phyloP scores from a whole-genome alignment of 768 basidiomycete species.

The Daedalea quercina region DNA sequence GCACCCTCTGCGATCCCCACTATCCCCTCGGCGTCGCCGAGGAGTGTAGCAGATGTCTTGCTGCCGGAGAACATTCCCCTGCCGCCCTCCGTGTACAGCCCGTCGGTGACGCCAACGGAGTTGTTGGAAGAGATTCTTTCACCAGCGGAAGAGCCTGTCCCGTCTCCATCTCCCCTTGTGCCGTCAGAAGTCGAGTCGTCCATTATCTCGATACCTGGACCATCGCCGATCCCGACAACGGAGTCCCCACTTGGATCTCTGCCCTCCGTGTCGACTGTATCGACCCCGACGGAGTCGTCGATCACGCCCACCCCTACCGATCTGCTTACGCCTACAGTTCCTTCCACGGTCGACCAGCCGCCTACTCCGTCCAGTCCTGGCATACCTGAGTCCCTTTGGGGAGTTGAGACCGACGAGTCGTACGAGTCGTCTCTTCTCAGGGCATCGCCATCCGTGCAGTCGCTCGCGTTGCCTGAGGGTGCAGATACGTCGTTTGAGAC shows the following conservation, averaged over 20 bases:
- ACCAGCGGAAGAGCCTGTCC: conserved; percentile 20
- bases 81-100: conserved; percentile 30
- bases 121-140: conserved; percentile 20
- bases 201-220: conserved; percentile 14
- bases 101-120: conserved; percentile 16
- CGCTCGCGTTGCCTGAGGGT: conserved; percentile 47
- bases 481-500: conserved; percentile 66
- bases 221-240: conserved; percentile 25
- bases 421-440: conserved; percentile 74
- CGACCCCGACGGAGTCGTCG: conserved; percentile 38
- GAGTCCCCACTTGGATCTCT: conserved; percentile 24
- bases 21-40: conserved; percentile 20
- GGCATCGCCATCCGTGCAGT: conserved; percentile 60
- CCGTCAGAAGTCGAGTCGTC: neutral
- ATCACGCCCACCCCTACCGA: conserved; percentile 22
- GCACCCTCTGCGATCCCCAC: conserved; percentile 24
- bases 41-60: neutral
- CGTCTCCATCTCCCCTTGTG: conserved; percentile 27
- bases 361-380: conserved; percentile 33
- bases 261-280: conserved; percentile 29
- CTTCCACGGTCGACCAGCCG: conserved; percentile 21
- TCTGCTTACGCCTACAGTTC: conserved; percentile 18
- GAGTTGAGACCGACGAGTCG: conserved; percentile 55
- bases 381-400: conserved; percentile 46
- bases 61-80: conserved; percentile 35